Evolutionary conservation across 1,284 basidiomycete genomes (phyloP), one percentile per base, ranked within the genome.

Genomic region (Acaromyces ingoldii): DNA sequence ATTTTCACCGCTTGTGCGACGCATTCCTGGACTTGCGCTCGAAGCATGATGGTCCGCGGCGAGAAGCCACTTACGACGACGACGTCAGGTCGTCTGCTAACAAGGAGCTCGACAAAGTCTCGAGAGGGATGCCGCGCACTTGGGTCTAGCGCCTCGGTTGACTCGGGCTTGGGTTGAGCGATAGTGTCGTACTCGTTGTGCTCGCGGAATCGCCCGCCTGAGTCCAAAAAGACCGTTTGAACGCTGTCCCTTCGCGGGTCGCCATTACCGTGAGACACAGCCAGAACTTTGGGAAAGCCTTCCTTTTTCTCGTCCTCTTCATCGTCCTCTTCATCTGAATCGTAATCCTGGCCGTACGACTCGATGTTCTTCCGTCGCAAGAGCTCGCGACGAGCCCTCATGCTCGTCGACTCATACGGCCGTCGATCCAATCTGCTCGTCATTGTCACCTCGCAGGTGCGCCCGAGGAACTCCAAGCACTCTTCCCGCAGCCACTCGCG

Each of bases 211-310:
- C 89, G 87, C 13, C 92, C 92, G 41, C 84, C 84, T 61, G 89
- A 84, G 70, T 97, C 92, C 47, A 97, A 76, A 77, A 86, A 88
- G 49, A 95, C 86, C 29, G 89, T 79, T 28, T 85, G 84, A 55
- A 96, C 88, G 1, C 86, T 85, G 76, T 98, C 93, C 67, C 86
- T 87, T 64, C 87, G 85, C 34, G 89, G 89, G 65, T 95, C 91
- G 46, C 95, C 95, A 72, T 87, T 86, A 40, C 95, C 95, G 83
- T 91, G 91, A 3, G 93, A 96, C 53, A 96, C 79, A 4, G 93
- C 89, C 33, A 99, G 80, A 3, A 98, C 91, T 6, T 87, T 85
- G 0, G 91, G 85, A 0, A 83, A 82, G 42, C 89, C 88, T 37
- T 81, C 78, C 53, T 81, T 81, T 76, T 86, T 82, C 24, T 82